Evolutionary conservation across 2,329 filamentous ascomycete species (phyloP).

Genomic region (Penicillium aurantiogriseum): DNA sequence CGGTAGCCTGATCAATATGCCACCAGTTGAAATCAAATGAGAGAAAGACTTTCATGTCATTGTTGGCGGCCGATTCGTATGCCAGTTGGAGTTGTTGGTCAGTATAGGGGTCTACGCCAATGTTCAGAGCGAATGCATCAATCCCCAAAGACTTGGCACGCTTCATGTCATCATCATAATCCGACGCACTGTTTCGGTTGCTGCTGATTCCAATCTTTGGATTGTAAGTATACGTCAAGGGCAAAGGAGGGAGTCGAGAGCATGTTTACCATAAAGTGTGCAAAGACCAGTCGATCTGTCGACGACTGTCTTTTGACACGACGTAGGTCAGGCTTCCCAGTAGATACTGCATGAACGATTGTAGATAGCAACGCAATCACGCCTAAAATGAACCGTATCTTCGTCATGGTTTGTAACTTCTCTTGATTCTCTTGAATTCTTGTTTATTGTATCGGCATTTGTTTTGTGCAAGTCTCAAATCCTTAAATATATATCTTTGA

Average conservation of each 20-base stretch:
- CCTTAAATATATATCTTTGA: not conserved
- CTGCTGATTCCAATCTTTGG: constrained; percentile 47
- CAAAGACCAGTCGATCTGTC: constrained; percentile 38
- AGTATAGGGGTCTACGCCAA: constrained; percentile 46
- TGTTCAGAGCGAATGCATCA: constrained; percentile 54
- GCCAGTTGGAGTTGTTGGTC: constrained; percentile 50
- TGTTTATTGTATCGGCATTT: not conserved
- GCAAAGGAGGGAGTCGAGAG: too few species aligned
- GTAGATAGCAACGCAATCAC: not conserved
- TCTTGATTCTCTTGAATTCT: not conserved
- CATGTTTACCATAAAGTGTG: constrained; percentile 43
- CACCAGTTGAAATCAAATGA: constrained; percentile 59
- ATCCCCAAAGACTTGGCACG: constrained; percentile 46
- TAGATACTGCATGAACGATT: constrained; percentile 1
- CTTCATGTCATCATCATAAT: constrained; percentile 51
- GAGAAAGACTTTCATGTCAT: constrained; percentile 55
- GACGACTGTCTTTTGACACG: not conserved
- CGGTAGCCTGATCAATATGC: constrained; percentile 37
- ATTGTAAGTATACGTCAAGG: not conserved
- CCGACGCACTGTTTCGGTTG: constrained; percentile 43
- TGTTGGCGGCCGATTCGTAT: constrained; percentile 49
- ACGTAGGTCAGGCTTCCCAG: not conserved
- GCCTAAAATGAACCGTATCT: not conserved
- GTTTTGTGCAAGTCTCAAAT: not conserved
- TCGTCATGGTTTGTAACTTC: not conserved